phyloP scores from a whole-genome alignment of 306 rosid genomes.

The Senna siamea region DNA sequence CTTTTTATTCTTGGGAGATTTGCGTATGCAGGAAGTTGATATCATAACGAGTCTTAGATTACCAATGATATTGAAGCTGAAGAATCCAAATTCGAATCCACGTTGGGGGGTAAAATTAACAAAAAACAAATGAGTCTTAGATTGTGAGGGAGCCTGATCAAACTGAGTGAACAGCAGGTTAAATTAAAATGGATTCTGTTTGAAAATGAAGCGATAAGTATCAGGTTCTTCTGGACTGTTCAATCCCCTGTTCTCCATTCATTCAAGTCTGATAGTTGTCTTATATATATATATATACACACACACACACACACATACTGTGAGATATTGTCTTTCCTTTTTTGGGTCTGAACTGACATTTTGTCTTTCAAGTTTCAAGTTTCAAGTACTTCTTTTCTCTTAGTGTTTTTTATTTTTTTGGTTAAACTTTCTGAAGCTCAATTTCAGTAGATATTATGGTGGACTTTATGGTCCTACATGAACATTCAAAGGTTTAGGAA shows the following conservation, averaged over 20 bases:
- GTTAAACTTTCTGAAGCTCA: neutral
- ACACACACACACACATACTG: too few relatives aligned
- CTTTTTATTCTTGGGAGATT: neutral
- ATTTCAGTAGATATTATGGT: neutral
- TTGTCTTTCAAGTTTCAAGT: too few relatives aligned
- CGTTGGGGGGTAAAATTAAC: too few relatives aligned
- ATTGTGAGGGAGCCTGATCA: constrained; percentile 3
- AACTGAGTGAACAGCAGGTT: constrained; percentile 9
- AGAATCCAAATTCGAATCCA: too few relatives aligned
- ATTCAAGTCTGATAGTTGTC: neutral
- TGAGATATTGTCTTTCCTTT: too few relatives aligned
- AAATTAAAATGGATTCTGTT: neutral
- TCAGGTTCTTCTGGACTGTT: neutral
- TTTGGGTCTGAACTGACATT: too few relatives aligned
- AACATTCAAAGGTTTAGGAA: too few relatives aligned
- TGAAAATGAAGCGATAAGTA: neutral
- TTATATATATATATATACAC: too few relatives aligned
- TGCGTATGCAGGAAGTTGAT: neutral
- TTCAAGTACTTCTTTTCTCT: neutral
- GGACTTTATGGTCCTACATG: neutral
- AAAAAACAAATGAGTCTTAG: neutral
- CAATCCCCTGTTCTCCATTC: neutral
- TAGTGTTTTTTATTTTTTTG: neutral
- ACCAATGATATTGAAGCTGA: neutral
- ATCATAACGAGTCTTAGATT: neutral